These are phyloP conservation scores for Telopea speciosissima DNA, from an alignment of 177 flowering plant genomes.

Conservation along the genomic window DNA sequence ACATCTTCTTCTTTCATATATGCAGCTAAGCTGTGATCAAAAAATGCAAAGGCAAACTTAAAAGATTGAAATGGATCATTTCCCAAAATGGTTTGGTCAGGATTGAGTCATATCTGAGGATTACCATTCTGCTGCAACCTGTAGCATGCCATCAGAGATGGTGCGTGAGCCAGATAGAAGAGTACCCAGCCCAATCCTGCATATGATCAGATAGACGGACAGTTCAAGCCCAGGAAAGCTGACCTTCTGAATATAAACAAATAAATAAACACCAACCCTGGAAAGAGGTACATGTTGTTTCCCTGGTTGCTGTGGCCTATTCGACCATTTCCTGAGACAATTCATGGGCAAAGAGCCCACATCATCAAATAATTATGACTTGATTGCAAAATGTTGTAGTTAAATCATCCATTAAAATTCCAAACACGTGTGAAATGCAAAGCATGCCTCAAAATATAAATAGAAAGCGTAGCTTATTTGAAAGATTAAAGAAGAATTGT, in stretches of 20 bases:
- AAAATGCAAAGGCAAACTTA: constrained; percentile 3
- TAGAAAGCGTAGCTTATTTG: background rate
- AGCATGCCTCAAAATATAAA: background rate
- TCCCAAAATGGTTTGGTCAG: background rate
- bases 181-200: constrained; percentile 80
- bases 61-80: background rate
- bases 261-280: constrained; percentile 59
- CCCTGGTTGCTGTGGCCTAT: constrained; percentile 96
- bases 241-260: background rate
- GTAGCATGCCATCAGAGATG: constrained; percentile 62
- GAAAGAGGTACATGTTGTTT: constrained; percentile 97
- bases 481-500: too few relatives aligned
- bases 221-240: background rate
- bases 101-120: constrained; percentile 1
- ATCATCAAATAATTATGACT: background rate
- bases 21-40: constrained; percentile 64
- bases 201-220: constrained; percentile 12
- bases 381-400: too few relatives aligned
- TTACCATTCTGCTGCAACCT: constrained; percentile 96
- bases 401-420: background rate
- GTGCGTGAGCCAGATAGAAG: constrained; percentile 54
- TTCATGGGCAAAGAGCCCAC: background rate
- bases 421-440: background rate
- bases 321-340: constrained; percentile 67
- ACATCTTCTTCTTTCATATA: constrained; percentile 96